A percentile compares a stretch with the other conserved stretches of the same genome.
These are phyloP conservation scores for Neurospora sp. DNA, from an alignment of 495 filamentous ascomycete genomes.

Conservation along the genomic window DNA sequence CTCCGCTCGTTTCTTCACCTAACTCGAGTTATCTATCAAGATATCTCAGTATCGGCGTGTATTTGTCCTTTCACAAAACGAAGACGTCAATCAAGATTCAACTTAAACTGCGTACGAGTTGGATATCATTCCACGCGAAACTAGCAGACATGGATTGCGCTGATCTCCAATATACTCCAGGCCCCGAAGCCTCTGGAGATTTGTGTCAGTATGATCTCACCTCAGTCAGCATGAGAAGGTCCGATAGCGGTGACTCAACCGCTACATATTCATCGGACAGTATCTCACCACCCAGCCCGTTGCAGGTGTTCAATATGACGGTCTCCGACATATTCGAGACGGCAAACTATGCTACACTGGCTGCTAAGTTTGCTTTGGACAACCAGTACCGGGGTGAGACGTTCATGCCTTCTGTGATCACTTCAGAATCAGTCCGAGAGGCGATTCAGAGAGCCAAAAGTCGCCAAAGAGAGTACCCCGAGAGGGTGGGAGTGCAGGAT, in stretches of 20 bases:
- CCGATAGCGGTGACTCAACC: neutral
- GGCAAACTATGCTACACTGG: constrained; percentile 3
- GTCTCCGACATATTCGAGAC: neutral
- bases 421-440: neutral
- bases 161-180: neutral
- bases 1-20: neutral
- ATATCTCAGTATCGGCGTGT: neutral
- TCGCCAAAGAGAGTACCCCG: neutral
- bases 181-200: neutral
- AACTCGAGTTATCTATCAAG: neutral
- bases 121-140: neutral
- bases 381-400: too few relatives aligned
- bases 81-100: neutral
- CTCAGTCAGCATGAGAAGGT: neutral
- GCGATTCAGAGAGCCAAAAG: neutral
- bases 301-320: neutral
- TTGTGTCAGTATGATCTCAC: neutral
- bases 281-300: neutral
- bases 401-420: neutral
- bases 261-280: neutral
- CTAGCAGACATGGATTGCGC: neutral
- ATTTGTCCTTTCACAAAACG: neutral
- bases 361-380: neutral
- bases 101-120: neutral
- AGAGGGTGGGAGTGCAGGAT: constrained; percentile 6